phyloP scores from a whole-genome alignment of 2,329 filamentous ascomycete species.

The Orbilia javanica region DNA sequence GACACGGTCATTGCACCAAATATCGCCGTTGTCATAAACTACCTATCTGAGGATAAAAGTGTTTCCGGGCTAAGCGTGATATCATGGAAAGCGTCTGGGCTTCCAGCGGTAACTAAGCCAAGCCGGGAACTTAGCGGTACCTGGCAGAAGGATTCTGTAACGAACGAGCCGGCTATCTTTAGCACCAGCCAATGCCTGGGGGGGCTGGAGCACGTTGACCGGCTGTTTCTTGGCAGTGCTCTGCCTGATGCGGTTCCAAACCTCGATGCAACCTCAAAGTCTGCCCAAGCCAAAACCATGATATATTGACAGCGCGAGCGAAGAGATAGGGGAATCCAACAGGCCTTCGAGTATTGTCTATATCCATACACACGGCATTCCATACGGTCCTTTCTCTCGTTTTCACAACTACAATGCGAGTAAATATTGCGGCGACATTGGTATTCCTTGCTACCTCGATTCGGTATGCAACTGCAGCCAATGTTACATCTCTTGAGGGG shows the following conservation, averaged over 20 bases:
- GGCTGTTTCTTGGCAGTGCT: conserved; percentile 31
- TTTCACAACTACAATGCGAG: conserved; percentile 23
- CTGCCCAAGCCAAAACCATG: not conserved
- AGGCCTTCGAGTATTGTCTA: not conserved
- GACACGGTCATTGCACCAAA: conserved; percentile 14
- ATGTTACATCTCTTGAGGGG: conserved; percentile 72
- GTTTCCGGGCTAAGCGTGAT: not conserved
- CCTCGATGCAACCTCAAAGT: conserved; percentile 24
- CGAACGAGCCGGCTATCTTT: conserved; percentile 35
- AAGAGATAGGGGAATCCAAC: not conserved
- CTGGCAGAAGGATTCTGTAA: conserved; percentile 25
- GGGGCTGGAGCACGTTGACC: conserved; percentile 7
- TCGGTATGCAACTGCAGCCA: conserved; percentile 65
- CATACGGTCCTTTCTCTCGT: conserved; percentile 4
- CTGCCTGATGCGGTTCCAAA: conserved; percentile 13
- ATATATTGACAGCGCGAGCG: not conserved
- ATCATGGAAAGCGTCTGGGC: not conserved
- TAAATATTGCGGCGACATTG: conserved; percentile 6
- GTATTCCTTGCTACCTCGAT: conserved; percentile 30
- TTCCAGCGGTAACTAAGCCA: conserved; percentile 27
- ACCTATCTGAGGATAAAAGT: not conserved
- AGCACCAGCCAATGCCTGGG: conserved; percentile 25
- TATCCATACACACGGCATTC: not conserved
- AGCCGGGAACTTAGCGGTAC: conserved; percentile 48
- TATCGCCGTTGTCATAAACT: no score